Evolutionary conservation across 495 filamentous ascomycete genomes (phyloP).

Genomic region (Hamigera avellanea): DNA sequence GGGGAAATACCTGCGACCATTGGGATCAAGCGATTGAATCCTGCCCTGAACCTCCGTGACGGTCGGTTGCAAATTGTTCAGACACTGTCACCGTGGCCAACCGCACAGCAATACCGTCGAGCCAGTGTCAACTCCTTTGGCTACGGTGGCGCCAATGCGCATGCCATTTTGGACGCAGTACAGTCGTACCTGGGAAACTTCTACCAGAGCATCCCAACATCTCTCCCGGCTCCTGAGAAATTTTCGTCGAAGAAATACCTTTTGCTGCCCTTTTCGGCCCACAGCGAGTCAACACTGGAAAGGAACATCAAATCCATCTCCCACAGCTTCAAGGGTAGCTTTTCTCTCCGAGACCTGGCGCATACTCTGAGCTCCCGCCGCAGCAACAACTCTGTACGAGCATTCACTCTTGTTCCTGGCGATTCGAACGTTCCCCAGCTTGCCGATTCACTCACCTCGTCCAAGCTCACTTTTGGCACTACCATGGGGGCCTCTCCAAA

Average conservation of each 20-base stretch:
- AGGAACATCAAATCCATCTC: not conserved
- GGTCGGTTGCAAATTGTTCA: no score
- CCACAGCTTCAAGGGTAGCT: constrained; percentile 7
- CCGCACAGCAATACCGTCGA: constrained; percentile 2
- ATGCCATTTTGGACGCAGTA: constrained; percentile 20
- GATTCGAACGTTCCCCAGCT: not conserved
- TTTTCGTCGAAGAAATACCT: not conserved
- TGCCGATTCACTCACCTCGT: constrained; percentile 16
- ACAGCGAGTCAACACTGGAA: constrained; percentile 11
- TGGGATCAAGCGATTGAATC: constrained; percentile 5
- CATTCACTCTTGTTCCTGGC: constrained; percentile 2
- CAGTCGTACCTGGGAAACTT: constrained; percentile 1
- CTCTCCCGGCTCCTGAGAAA: not conserved
- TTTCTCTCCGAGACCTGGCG: constrained; percentile 7
- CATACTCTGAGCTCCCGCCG: constrained; percentile 10
- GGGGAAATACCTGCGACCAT: constrained; percentile 12
- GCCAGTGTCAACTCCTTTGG: constrained; percentile 36
- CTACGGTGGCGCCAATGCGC: constrained; percentile 39
- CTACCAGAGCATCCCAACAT: not conserved
- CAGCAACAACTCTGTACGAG: constrained; percentile 3
- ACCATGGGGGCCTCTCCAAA: not conserved
- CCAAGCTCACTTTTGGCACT: constrained; percentile 7
- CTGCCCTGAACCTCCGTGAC: no score
- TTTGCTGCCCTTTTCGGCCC: constrained; percentile 16
- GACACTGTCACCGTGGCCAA: no score